Base-by-base conservation (phyloP, 1,139 yeast genomes). In the Taphrina deformans region DNA sequence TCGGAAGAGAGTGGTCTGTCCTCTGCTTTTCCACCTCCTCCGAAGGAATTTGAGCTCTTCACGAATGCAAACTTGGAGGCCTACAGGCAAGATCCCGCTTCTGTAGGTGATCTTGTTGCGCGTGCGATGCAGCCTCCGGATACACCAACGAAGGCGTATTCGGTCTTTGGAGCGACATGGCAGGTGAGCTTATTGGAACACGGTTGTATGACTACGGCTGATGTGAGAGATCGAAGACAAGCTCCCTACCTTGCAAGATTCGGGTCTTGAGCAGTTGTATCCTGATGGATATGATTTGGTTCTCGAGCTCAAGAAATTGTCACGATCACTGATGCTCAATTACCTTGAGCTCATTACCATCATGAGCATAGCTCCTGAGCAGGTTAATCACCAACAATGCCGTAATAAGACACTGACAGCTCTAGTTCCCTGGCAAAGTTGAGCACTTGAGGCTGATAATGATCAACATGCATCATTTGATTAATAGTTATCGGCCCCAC, bases 401-500 rank as follows among this genome's bases (percentile, higher is more conserved):
- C n/a, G n/a, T n/a, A n/a, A n/a, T n/a, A n/a, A n/a, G n/a, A n/a
- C 12, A 10, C 41, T 53, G 26, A 44, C n/a, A 23, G n/a, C 23
- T 21, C 55, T 24, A 60, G 53, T 88, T 85, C 72, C 86, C 85
- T 24, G 75, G 77, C 5, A 86, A 87, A 71, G 82, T 88, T 45
- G 93, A 88, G 70, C 85, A 88, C 70, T 81, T 90, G 61, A 82
- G 91, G 66, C 80, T 86, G 21, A 82, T 89, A n/a, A 77, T 90
- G 66, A 86, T 90, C 72, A 90, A 90, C 73, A 86, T 89, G 70
- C 96, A 89, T 73, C 96, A 90, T 73, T 76, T 90, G 64, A 77
- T 90, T 67, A 90, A 90, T 74, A 89, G 89, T 65, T 90, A 89
- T 75, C 79, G 96, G 66, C 96, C 96, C 0, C 96, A 90, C 74